Evolutionary conservation across 31 red algal species (phyloP), one percentile per base, ranked within the genome.

Genomic region (Asparagopsis taxiformis): DNA sequence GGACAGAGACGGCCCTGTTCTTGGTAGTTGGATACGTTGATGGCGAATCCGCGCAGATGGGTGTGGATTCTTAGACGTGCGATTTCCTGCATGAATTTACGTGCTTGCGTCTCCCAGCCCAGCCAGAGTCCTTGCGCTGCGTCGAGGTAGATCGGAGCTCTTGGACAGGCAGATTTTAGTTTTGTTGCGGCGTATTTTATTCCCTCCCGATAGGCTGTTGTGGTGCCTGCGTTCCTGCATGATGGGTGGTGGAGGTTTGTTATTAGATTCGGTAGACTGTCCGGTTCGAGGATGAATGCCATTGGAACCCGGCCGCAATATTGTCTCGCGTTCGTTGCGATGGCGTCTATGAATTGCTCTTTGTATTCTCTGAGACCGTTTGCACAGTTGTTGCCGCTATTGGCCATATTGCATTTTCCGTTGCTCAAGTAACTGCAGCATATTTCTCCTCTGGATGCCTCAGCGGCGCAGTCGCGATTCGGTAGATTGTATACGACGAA

Each of bases 401-500:
- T 25, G 16, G 35, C 16, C 17, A 39, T 17, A 43, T 79, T 35
- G 39, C 75, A 79, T 25, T n/a, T 51, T 3, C 75, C 75, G 35
- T 79, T 32, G 10, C 29, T 13, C 15, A 17, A 33, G 9, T 8
- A 30, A 21, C 21, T 56, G 34, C 75, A 79, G 30, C 75, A 79
- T 29, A 79, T 49, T 54, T 79, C 75, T 10, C 75, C 75, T 23
- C 6, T 9, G 29, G 49, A 59, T 19, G 75, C 24, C 38, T 68
- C 61, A 0, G 75, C 44, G 37, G 36, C 46, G 46, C 75, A 79
- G 33, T 79, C 75, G 15, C 75, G 59, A 38, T 79, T 79, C 7
- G 75, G 75, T 15, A 68, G 48, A 38, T 79, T 68, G 75, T 79
- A 79, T 13, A 79, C 43, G 11, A 79, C 62, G 24, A 79, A 79